Evolutionary conservation across 2,329 filamentous ascomycete genomes (phyloP).

Genomic region (Dendryphion nanum): DNA sequence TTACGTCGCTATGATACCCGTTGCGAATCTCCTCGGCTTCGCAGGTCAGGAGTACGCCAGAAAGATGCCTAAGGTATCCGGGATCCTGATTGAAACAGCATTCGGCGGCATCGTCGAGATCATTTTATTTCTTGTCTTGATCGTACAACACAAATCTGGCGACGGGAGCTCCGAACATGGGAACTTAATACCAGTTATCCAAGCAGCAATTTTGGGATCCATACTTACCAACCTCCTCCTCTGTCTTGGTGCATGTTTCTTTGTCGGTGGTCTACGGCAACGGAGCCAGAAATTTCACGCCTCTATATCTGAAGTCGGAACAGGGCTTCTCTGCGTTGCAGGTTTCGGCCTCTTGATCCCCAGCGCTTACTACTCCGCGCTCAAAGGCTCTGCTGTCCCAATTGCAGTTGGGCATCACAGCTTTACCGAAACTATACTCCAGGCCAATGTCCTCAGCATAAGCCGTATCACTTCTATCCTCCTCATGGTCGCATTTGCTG

Average conservation of each 20-base stretch:
- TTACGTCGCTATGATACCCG: constrained; percentile 74
- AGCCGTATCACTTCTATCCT: constrained; percentile 37
- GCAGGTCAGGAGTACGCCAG: constrained; percentile 68
- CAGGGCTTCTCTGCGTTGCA: constrained; percentile 72
- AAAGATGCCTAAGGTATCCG: constrained; percentile 72
- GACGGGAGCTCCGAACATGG: constrained; percentile 38
- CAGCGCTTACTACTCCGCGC: constrained; percentile 40
- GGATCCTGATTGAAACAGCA: constrained; percentile 58
- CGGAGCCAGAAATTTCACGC: constrained; percentile 71
- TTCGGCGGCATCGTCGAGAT: constrained; percentile 77
- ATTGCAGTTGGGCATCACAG: constrained; percentile 25
- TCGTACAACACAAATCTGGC: constrained; percentile 50
- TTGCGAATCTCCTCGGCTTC: constrained; percentile 72
- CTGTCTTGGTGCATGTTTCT: constrained; percentile 78
- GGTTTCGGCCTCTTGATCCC: constrained; percentile 52
- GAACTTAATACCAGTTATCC: constrained; percentile 62
- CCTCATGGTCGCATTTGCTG: constrained; percentile 34
- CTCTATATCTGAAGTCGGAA: constrained; percentile 76
- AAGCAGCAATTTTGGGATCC: constrained; percentile 80
- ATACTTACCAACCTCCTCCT: constrained; percentile 78
- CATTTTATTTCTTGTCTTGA: constrained; percentile 73
- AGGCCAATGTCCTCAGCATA: constrained; percentile 35
- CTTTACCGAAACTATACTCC: constrained; percentile 32
- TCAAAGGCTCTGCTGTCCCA: constrained; percentile 39
- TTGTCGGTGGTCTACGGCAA: constrained; percentile 68